Conservation (phyloP, 2,329 filamentous ascomycete genomes). For the Lojkania enalia region DNA sequence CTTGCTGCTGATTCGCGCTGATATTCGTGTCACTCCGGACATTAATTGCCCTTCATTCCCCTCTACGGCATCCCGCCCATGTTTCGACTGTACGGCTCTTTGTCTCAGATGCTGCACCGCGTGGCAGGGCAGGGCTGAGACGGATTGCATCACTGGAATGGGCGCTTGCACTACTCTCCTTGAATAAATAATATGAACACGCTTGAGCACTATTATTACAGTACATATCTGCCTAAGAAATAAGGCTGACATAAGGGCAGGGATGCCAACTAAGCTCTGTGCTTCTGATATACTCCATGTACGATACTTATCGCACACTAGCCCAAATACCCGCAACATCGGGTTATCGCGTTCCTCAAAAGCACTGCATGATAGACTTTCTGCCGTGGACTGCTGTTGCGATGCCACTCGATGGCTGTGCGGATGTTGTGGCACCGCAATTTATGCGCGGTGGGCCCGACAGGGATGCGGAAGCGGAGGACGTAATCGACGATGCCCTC, state of each 20-base stretch:
- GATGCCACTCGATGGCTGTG: slow-evolving; percentile 16
- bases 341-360: slow-evolving; percentile 2
- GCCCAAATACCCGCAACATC: no score
- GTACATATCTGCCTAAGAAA: slow-evolving; percentile 23
- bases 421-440: slow-evolving; percentile 23
- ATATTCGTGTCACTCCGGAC: neutral
- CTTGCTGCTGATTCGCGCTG: no score
- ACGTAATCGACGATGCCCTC: neutral
- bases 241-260: slow-evolving; percentile 18
- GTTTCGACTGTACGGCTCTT: neutral
- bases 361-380: slow-evolving; percentile 5
- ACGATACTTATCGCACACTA: no score
- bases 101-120: slow-evolving; percentile 7
- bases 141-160: slow-evolving; percentile 29
- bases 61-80: neutral
- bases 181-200: no score
- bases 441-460: slow-evolving; percentile 17
- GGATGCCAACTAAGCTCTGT: slow-evolving; percentile 3
- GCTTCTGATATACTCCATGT: no score
- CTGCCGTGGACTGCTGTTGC: slow-evolving; percentile 4
- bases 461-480: neutral
- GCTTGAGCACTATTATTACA: no score
- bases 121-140: slow-evolving; percentile 7
- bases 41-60: neutral
- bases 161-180: slow-evolving; percentile 1